These are phyloP conservation scores for Sarocladiaceae sp. DNA, from an alignment of 2,329 filamentous ascomycete species.

Conservation along the genomic window DNA sequence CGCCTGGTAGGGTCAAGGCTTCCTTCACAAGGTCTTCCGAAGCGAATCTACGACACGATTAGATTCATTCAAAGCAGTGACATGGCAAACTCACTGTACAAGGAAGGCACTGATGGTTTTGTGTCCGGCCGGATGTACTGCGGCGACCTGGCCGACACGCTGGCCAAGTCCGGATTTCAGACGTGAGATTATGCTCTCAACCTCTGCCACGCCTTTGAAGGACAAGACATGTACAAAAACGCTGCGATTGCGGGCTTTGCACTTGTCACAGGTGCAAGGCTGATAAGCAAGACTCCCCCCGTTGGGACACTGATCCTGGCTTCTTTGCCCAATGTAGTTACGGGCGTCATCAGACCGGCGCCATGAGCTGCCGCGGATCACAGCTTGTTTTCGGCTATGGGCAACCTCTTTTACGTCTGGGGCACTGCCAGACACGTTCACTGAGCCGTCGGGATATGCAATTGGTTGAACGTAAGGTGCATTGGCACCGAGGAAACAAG, in stretches of 20 bases:
- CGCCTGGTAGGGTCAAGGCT: not conserved
- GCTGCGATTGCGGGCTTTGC: constrained; percentile 4
- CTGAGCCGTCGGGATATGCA: too few relatives aligned
- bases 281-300: not conserved
- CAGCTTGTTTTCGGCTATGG: not conserved
- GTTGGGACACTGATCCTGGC: not conserved
- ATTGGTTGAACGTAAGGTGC: too few relatives aligned
- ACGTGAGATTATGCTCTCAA: too few relatives aligned
- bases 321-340: not conserved
- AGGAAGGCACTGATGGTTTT: not conserved
- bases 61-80: too few relatives aligned
- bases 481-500: too few relatives aligned
- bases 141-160: not conserved
- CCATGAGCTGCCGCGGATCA: not conserved
- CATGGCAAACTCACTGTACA: not conserved
- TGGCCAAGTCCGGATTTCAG: not conserved
- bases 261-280: not conserved
- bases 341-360: constrained; percentile 1
- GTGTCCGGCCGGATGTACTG: not conserved
- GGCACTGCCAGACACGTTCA: too few relatives aligned
- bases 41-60: not conserved
- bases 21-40: not conserved
- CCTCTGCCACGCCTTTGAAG: too few relatives aligned
- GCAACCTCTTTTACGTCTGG: too few relatives aligned
- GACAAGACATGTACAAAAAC: not conserved